Evolutionary conservation across 495 filamentous ascomycete genomes (phyloP).

Genomic region (Darksidea phi): DNA sequence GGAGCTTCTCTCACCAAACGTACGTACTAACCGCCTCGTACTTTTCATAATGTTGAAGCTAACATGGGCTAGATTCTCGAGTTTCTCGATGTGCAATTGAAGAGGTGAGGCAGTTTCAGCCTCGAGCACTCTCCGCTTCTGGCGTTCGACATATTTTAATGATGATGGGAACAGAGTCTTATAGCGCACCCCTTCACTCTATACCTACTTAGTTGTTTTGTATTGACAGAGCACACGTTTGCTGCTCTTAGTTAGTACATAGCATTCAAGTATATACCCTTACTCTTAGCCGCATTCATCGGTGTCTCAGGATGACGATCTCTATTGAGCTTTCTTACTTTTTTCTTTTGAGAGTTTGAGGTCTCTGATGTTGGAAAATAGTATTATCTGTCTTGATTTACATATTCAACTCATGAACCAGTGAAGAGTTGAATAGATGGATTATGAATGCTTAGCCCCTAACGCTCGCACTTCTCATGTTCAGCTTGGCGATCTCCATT

Average conservation of each 20-base stretch:
- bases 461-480: no score
- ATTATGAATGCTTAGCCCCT: no score
- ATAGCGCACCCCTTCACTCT: neutral
- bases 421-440: no score
- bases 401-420: no score
- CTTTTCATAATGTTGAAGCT: neutral
- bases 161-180: neutral
- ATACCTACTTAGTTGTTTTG: neutral
- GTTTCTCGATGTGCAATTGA: constrained; percentile 6
- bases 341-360: neutral
- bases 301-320: neutral
- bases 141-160: neutral
- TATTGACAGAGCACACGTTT: neutral
- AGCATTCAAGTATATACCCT: neutral
- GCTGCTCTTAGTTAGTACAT: neutral
- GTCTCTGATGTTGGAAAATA: neutral
- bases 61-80: constrained; percentile 19
- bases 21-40: constrained; percentile 4
- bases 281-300: neutral
- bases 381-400: neutral
- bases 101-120: neutral
- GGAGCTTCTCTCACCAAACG: constrained; percentile 55
- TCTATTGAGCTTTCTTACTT: neutral
- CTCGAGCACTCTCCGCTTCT: neutral
- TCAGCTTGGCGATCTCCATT: no score